These are phyloP conservation scores for Colletotrichum lini DNA, from an alignment of 2,329 filamentous ascomycete species.

Conservation along the genomic window DNA sequence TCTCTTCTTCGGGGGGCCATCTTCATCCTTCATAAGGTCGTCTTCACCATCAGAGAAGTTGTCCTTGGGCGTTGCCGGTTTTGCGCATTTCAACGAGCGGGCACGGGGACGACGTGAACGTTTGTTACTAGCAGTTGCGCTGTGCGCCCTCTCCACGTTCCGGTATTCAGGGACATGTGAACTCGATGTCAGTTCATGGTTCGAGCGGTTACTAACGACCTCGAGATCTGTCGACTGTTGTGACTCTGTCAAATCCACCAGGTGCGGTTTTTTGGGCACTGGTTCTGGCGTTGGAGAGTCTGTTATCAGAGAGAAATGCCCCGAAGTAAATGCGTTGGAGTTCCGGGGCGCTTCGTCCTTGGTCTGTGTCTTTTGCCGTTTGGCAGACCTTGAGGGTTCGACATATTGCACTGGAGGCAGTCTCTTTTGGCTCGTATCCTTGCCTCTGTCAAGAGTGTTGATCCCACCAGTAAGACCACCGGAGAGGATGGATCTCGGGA, in stretches of 20 bases:
- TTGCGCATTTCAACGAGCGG: neutral
- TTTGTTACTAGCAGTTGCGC: neutral
- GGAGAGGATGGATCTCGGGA: neutral
- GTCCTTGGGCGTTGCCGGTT: neutral
- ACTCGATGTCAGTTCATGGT: neutral
- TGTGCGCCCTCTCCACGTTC: slow-evolving; percentile 16
- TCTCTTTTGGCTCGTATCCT: slow-evolving; percentile 19
- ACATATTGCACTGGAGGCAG: neutral
- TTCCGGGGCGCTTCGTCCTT: neutral
- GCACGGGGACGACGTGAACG: neutral
- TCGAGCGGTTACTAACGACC: slow-evolving; percentile 28
- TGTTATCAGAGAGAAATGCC: neutral
- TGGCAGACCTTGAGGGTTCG: slow-evolving; percentile 23
- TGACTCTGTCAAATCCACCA: slow-evolving; percentile 31
- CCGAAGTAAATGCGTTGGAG: neutral
- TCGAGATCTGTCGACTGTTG: slow-evolving; percentile 28
- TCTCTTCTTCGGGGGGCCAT: slow-evolving; percentile 4
- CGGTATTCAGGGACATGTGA: slow-evolving; percentile 2
- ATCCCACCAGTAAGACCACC: neutral
- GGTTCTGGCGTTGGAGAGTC: neutral
- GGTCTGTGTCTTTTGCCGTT: slow-evolving; percentile 30
- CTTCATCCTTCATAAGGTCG: slow-evolving; percentile 4
- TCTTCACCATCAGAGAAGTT: slow-evolving; percentile 3
- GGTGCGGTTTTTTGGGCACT: neutral
- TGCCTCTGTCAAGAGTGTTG: slow-evolving; percentile 17